Evolutionary conservation across 73 alveolate species (phyloP).

Genomic region (Paraurostyla sp.): DNA sequence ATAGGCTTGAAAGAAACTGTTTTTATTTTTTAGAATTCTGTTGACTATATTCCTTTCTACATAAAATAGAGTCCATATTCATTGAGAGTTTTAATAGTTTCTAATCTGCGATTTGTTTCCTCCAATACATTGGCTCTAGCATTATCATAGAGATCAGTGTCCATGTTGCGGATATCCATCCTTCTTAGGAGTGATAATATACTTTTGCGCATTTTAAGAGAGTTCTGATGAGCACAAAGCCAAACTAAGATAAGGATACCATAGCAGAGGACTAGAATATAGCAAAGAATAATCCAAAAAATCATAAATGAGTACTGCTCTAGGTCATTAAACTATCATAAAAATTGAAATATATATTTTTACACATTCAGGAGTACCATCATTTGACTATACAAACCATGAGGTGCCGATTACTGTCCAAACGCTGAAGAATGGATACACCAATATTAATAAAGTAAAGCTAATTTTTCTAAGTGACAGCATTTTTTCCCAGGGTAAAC

Average conservation of each 20-base stretch:
- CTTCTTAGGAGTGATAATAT: conserved; percentile 53
- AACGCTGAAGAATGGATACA: conserved; percentile 66
- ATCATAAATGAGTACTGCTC: conserved; percentile 68
- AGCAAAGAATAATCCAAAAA: conserved; percentile 67
- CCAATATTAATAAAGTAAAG: not conserved
- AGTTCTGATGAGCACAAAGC: conserved; percentile 17
- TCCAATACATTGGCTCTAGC: conserved; percentile 63
- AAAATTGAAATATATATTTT: not conserved
- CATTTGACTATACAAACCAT: conserved; percentile 50
- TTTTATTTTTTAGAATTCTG: conserved; percentile 54
- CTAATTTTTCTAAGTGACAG: conserved; percentile 39
- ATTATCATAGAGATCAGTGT: conserved; percentile 64
- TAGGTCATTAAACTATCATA: conserved; percentile 30
- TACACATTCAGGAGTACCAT: conserved; percentile 54
- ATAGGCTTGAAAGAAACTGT: conserved; percentile 31
- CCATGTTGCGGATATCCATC: conserved; percentile 35
- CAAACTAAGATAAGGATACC: conserved; percentile 25
- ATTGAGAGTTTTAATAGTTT: conserved; percentile 63
- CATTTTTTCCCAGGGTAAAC: conserved; percentile 44
- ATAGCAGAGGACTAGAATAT: conserved; percentile 57
- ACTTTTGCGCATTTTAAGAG: conserved; percentile 37
- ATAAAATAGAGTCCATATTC: conserved; percentile 72
- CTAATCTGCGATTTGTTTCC: conserved; percentile 50
- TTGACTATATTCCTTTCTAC: conserved; percentile 35
- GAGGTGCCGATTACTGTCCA: conserved; percentile 73